These are phyloP conservation scores for Raffaelea albimanens DNA, from an alignment of 2,329 filamentous ascomycete species.

Conservation along the genomic window DNA sequence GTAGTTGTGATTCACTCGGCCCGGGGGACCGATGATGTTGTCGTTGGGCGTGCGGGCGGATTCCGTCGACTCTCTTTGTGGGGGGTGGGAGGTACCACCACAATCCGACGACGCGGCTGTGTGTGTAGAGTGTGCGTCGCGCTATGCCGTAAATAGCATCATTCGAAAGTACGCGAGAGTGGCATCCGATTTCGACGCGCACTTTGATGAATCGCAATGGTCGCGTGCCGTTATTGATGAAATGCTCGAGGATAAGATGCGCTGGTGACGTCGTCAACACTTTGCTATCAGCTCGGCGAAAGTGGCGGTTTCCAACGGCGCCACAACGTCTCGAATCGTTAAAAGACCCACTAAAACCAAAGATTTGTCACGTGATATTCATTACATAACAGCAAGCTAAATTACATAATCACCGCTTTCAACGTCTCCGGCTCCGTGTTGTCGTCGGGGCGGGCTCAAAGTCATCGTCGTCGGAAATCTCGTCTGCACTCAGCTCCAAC, in stretches of 20 bases:
- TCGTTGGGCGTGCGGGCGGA: constrained; percentile 11
- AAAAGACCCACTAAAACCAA: too few species aligned
- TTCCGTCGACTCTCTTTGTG: constrained; percentile 9
- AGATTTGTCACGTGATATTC: background rate
- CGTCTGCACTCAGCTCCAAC: constrained; percentile 13
- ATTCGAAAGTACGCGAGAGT: constrained; percentile 4
- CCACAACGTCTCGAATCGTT: too few species aligned
- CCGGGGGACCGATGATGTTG: too few species aligned
- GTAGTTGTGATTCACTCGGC: too few species aligned
- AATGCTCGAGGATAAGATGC: constrained; percentile 1
- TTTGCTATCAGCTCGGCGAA: too few species aligned
- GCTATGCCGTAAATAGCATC: constrained; percentile 4
- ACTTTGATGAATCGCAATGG: constrained; percentile 12
- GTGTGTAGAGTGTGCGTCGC: constrained; percentile 2
- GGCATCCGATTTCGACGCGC: constrained; percentile 10
- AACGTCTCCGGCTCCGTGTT: constrained; percentile 1
- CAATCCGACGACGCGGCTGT: background rate
- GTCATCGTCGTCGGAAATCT: constrained; percentile 14
- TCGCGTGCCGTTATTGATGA: constrained; percentile 11
- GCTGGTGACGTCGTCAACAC: background rate
- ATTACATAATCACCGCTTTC: background rate
- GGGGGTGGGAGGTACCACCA: background rate
- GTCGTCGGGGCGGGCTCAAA: constrained; percentile 11
- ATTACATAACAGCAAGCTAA: background rate
- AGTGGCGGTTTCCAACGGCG: background rate